Evolutionary conservation across 805 yeast genomes (phyloP).

Genomic region (Tetrapisispora arboricola): DNA sequence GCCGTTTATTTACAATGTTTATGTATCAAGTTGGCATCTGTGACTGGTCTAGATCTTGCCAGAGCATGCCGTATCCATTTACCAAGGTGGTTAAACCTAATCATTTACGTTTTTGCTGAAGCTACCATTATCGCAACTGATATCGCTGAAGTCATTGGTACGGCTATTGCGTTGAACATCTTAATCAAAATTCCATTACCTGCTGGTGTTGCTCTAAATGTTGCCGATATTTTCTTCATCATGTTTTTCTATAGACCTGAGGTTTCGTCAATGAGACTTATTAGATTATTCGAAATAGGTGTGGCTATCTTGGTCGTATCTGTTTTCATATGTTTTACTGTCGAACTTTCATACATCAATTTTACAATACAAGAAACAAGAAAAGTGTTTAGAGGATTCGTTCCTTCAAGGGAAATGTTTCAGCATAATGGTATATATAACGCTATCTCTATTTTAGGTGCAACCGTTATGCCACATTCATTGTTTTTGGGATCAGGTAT

Average conservation of each 20-base stretch:
- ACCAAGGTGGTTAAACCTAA: slow-evolving; percentile 53
- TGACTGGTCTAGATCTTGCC: slow-evolving; percentile 82
- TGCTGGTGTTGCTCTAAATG: slow-evolving; percentile 69
- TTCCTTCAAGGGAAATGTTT: slow-evolving; percentile 45
- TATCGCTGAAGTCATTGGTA: slow-evolving; percentile 89
- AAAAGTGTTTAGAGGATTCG: slow-evolving; percentile 52
- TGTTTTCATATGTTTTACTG: slow-evolving; percentile 70
- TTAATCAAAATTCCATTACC: slow-evolving; percentile 64
- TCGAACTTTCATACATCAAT: slow-evolving; percentile 54
- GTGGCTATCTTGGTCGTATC: slow-evolving; percentile 62
- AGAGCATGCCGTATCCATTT: slow-evolving; percentile 69
- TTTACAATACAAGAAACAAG: slow-evolving; percentile 32
- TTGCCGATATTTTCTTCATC: slow-evolving; percentile 70
- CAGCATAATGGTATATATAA: slow-evolving; percentile 59
- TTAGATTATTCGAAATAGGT: slow-evolving; percentile 64
- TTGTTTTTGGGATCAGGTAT: slow-evolving; percentile 76
- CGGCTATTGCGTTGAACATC: slow-evolving; percentile 78
- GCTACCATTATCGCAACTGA: slow-evolving; percentile 87
- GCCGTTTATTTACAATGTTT: slow-evolving; percentile 77
- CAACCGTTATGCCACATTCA: slow-evolving; percentile 92
- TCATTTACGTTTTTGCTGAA: slow-evolving; percentile 71
- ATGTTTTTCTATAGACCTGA: slow-evolving; percentile 70
- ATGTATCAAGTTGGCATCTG: slow-evolving; percentile 79
- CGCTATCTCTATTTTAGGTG: slow-evolving; percentile 78
- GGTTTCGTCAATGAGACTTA: slow-evolving; percentile 61